Evolutionary conservation across 129 eudicot genomes (phyloP).

Genomic region (Centaurea solstitialis): DNA sequence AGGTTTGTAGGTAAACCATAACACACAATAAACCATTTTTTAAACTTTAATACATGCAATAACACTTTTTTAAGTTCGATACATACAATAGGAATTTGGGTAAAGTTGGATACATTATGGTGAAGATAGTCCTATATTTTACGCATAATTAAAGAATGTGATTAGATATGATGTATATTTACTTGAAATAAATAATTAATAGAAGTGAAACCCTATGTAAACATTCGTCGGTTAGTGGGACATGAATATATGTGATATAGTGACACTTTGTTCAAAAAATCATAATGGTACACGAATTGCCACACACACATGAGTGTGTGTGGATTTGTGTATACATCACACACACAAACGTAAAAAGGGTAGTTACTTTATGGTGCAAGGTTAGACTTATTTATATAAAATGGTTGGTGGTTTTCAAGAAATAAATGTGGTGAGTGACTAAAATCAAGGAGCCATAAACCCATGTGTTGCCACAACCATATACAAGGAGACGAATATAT

Average conservation of each 20-base stretch:
- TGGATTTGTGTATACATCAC: conserved; percentile 46
- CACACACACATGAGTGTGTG: conserved; percentile 28
- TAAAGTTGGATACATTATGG: too few relatives aligned
- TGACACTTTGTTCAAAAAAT: conserved; percentile 38
- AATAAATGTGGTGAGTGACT: conserved; percentile 16
- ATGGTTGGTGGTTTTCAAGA: conserved; percentile 34
- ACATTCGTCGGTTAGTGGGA: conserved; percentile 26
- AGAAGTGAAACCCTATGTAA: conserved; percentile 5
- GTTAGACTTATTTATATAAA: conserved; percentile 27
- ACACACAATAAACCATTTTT: too few relatives aligned
- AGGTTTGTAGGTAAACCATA: too few relatives aligned
- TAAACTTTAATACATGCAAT: too few relatives aligned
- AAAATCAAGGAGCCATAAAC: conserved; percentile 49
- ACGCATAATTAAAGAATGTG: neutral
- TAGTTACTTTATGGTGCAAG: conserved; percentile 47
- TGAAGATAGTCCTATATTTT: too few relatives aligned
- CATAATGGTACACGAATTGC: conserved; percentile 34
- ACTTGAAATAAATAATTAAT: neutral
- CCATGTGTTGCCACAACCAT: conserved; percentile 29
- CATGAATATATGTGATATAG: conserved; percentile 22
- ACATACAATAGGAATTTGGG: too few relatives aligned
- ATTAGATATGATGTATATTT: neutral
- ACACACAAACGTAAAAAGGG: conserved; percentile 47
- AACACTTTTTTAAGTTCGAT: too few relatives aligned
- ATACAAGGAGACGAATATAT: conserved; percentile 32